Conservation (phyloP, 352 stramenopile genomes). For the Phytopythium ostracodes region DNA sequence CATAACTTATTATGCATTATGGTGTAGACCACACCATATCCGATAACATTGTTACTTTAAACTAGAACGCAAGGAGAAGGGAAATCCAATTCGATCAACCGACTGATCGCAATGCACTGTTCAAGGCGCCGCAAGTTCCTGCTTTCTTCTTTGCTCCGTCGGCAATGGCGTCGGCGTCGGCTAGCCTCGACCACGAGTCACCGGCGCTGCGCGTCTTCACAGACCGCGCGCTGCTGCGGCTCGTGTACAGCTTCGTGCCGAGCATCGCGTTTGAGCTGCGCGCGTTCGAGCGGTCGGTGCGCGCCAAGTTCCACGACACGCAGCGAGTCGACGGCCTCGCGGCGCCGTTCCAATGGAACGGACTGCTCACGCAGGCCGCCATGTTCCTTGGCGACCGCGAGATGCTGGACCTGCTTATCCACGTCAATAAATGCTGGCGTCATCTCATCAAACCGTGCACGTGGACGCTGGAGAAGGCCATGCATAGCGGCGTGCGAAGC, state of each 20-base stretch:
- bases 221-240: slow-evolving; percentile 15
- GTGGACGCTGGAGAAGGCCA: neutral
- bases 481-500: neutral
- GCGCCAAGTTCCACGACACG: neutral
- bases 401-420: neutral
- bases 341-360: neutral
- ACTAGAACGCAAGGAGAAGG: no score
- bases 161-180: no score
- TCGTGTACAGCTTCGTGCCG: slow-evolving; percentile 20
- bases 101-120: no score
- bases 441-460: neutral
- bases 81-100: no score
- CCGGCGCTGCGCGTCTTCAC: slow-evolving; percentile 18
- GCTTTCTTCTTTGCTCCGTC: no score
- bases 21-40: no score
- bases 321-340: neutral
- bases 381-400: slow-evolving; percentile 2
- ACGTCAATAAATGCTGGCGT: neutral
- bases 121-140: no score
- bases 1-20: no score
- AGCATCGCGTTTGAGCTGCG: neutral
- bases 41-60: no score
- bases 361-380: neutral
- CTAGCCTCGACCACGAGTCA: neutral
- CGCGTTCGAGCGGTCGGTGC: neutral